Evolutionary conservation across 2,329 filamentous ascomycete genomes (phyloP).

Genomic region (Cordyceps militaris): DNA sequence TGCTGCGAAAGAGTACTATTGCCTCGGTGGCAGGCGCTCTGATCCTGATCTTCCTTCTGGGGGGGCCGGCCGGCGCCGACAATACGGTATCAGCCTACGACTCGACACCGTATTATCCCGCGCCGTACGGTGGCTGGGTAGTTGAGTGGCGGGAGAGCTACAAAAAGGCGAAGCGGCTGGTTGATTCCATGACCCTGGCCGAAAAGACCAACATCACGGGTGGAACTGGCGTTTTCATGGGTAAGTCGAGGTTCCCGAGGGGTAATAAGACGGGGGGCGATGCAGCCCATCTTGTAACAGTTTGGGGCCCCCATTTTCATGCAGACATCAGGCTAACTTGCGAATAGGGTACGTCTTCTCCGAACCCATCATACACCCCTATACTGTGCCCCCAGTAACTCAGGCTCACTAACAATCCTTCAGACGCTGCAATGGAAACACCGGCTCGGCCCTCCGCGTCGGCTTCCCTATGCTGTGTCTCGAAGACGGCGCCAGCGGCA

Average conservation of each 20-base stretch:
- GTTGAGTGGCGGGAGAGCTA: conserved; percentile 64
- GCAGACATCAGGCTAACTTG: background rate
- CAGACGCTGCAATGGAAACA: conserved; percentile 67
- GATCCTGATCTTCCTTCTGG: background rate
- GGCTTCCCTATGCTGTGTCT: conserved; percentile 67
- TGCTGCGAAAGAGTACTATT: background rate
- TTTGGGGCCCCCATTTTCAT: background rate
- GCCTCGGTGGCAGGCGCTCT: background rate
- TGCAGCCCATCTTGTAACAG: background rate
- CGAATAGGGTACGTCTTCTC: background rate
- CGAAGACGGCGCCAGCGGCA: conserved; percentile 64
- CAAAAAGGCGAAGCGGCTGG: conserved; percentile 58
- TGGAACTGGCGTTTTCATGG: conserved; percentile 67
- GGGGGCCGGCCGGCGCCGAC: background rate
- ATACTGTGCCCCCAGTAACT: background rate
- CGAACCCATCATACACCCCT: no score
- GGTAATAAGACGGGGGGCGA: background rate
- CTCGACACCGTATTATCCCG: conserved; percentile 58
- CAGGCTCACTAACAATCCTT: background rate
- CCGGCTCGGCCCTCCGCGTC: conserved; percentile 61
- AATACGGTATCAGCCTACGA: conserved; percentile 24
- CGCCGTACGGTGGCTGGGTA: conserved; percentile 65
- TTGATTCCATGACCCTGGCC: conserved; percentile 69
- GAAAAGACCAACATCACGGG: conserved; percentile 75
- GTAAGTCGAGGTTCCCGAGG: conserved; percentile 23